Percentiles rank a stretch among this genome's conserved stretches.
Evolutionary conservation across 2,329 filamentous ascomycete genomes (phyloP).

Genomic region (Sarocladium oryzae): DNA sequence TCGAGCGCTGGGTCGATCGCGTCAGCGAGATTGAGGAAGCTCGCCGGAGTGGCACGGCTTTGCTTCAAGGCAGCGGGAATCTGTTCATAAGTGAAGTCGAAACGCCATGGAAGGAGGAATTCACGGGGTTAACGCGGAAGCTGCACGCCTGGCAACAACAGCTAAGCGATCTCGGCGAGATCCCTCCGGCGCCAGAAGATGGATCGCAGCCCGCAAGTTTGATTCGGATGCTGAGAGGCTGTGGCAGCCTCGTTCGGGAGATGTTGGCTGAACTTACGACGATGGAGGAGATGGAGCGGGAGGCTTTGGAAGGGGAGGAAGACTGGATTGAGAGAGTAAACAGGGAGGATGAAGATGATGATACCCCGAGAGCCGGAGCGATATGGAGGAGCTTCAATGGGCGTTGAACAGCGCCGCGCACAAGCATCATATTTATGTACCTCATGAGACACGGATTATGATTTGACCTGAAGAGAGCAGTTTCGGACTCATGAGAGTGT

Average conservation of each 20-base stretch:
- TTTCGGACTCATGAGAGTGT: not conserved
- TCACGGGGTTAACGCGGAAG: conserved; percentile 42
- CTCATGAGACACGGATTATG: not conserved
- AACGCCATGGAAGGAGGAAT: conserved; percentile 52
- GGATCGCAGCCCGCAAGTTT: conserved; percentile 31
- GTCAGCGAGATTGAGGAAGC: conserved; percentile 41
- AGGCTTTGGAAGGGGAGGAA: conserved; percentile 49
- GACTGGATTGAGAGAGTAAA: conserved; percentile 53
- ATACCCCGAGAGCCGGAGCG: conserved; percentile 35
- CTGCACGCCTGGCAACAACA: conserved; percentile 48
- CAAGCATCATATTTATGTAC: not conserved
- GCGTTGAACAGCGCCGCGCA: not conserved
- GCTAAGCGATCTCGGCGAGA: conserved; percentile 38
- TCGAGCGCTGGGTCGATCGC: conserved; percentile 52
- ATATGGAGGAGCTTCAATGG: conserved; percentile 33
- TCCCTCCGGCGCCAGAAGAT: conserved; percentile 15
- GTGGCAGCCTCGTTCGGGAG: conserved; percentile 41
- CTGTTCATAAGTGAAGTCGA: conserved; percentile 52
- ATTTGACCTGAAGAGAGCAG: not conserved
- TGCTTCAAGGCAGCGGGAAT: conserved; percentile 26
- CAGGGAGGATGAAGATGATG: conserved; percentile 30
- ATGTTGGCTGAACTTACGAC: conserved; percentile 57
- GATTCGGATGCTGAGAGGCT: conserved; percentile 40
- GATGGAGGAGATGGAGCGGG: conserved; percentile 56
- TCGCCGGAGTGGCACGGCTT: conserved; percentile 29